phyloP scores from a whole-genome alignment of 176 grass and related monocot species.

The Luzula sylvatica region DNA sequence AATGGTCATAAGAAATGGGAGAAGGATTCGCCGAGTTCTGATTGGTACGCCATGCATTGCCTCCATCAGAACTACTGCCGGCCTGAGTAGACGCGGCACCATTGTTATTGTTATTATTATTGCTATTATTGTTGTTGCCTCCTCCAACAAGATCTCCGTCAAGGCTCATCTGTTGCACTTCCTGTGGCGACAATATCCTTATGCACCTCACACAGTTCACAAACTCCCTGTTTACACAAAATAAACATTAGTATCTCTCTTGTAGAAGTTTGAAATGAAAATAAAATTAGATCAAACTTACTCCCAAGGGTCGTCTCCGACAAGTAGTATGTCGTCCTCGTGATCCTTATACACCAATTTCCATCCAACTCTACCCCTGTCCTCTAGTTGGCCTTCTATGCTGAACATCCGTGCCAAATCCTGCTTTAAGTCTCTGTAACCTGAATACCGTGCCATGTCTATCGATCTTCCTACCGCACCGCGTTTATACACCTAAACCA shows the following conservation, averaged over 20 bases:
- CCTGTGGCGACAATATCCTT: constrained; percentile 90
- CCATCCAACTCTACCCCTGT: constrained; percentile 85
- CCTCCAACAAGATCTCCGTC: constrained; percentile 60
- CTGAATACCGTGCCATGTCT: constrained; percentile 73
- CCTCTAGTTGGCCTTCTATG: constrained; percentile 97
- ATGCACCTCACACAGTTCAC: constrained; percentile 84
- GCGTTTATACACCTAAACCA: constrained; percentile 79
- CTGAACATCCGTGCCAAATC: constrained; percentile 98
- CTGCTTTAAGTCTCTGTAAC: constrained; percentile 80
- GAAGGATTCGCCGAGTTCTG: constrained; percentile 62
- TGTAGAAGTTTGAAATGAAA: background rate
- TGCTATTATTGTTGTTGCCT: constrained; percentile 52
- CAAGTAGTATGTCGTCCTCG: constrained; percentile 82
- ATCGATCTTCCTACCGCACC: constrained; percentile 96
- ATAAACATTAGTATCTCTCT: constrained; percentile 1
- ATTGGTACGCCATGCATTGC: constrained; percentile 64
- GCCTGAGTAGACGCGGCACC: constrained; percentile 27
- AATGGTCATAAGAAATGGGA: constrained; percentile 55
- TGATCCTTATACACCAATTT: constrained; percentile 97
- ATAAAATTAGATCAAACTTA: constrained; percentile 36
- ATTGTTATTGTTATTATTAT: constrained; percentile 24
- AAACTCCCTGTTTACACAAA: constrained; percentile 67
- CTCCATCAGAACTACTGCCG: constrained; percentile 83
- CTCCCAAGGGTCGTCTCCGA: constrained; percentile 98
- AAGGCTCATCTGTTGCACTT: constrained; percentile 92